Base-by-base conservation (phyloP, 108 stramenopile genomes). In the Parietichytrium sp. region DNA sequence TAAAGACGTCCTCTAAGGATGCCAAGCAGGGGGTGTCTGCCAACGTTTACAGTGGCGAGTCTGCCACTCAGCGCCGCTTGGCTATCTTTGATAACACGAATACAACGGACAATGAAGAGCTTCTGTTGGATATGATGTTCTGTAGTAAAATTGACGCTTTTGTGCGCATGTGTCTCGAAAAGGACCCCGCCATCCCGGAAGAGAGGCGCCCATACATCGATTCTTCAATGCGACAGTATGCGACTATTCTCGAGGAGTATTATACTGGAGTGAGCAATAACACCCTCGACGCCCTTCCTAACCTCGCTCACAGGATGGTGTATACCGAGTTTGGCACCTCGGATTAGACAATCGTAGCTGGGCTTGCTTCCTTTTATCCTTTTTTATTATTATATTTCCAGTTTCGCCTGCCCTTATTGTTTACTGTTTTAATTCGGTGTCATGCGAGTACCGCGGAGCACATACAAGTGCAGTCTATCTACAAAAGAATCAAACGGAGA, bases 121-220 rank as follows among this genome's bases (percentile, higher is more conserved):
- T 72, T 13, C 61, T 72, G 1, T 45, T 72, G 13, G 61, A 72
- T 25, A 72, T 72, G 23, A 72, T 72, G 61, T 45, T n/a, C 33
- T 72, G 61, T 42, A 45, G 38, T 7, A 72, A 72, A 42, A 72
- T 72, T 38, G 61, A 72, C 61, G 36, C 61, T 0, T 72, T 45
- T 27, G 61, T 72, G 29, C 61, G 61, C 61, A 72, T 72, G 61
- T 72, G 61, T 25, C 42, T 72, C 38, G 61, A 72, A 10, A 72
- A 72, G 61, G 61, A 72, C 61, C 61, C 61, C 6, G n/a, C 61
- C 33, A 72, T 72, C 33, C 61, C 61, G 45, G 61, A 72, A 20
- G 61, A 31, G 6, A 16, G 61, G 20, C 61, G 61, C 38, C 1
- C 61, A n/a, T 72, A 72, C 1, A 25, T 72, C 13, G 61, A 72